Percentiles rank a stretch among this genome's conserved stretches.
These are phyloP conservation scores for Clonostachys byssicola DNA, from an alignment of 2,329 filamentous ascomycete genomes.

Conservation along the genomic window DNA sequence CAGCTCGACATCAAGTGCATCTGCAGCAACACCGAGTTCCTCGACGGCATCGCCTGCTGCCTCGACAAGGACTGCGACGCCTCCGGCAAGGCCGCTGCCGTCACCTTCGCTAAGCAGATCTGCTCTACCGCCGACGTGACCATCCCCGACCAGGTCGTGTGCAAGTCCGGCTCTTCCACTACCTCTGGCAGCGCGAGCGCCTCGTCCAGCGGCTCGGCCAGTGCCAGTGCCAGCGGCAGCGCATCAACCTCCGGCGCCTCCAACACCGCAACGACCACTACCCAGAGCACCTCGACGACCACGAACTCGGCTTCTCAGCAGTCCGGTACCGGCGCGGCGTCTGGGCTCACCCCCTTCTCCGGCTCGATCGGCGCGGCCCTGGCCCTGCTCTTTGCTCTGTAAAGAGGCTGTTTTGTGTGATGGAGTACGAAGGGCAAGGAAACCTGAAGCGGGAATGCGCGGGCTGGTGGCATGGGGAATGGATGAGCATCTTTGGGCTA, in stretches of 20 bases:
- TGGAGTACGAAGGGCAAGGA: too few relatives aligned
- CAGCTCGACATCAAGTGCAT: conserved; percentile 32
- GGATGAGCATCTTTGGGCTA: too few relatives aligned
- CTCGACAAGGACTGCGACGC: conserved; percentile 24
- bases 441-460: too few relatives aligned
- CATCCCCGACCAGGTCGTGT: conserved; percentile 28
- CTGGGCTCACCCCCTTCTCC: neutral
- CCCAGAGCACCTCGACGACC: neutral
- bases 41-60: conserved; percentile 35
- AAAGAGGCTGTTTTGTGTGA: neutral
- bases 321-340: neutral
- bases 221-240: neutral
- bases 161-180: conserved; percentile 13
- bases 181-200: conserved; percentile 1
- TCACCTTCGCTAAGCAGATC: conserved; percentile 29
- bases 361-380: conserved; percentile 5
- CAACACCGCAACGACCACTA: neutral
- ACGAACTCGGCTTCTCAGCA: neutral
- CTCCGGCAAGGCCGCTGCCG: conserved; percentile 22
- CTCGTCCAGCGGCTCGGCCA: neutral
- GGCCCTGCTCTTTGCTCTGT: conserved; percentile 4
- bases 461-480: too few relatives aligned
- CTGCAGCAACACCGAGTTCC: conserved; percentile 33
- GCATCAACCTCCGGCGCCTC: neutral
- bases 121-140: conserved; percentile 28